Percentiles rank a stretch among this genome's conserved stretches.
These are phyloP conservation scores for Rugonectria rugulosa DNA, from an alignment of 2,329 filamentous ascomycete species.

Conservation along the genomic window DNA sequence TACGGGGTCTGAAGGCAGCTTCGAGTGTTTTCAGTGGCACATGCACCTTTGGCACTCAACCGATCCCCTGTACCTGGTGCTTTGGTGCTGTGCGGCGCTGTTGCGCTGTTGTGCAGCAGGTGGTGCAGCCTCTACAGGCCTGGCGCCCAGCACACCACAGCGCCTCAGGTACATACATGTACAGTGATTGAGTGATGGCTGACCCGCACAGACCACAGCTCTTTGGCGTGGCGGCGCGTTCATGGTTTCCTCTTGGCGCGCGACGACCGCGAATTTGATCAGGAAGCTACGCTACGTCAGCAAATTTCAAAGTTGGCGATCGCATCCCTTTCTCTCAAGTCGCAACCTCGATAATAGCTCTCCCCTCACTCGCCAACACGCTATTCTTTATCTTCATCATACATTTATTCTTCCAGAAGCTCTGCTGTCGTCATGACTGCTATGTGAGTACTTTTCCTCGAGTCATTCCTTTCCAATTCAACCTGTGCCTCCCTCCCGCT, in stretches of 20 bases:
- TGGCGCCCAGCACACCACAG: no score
- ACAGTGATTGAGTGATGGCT: constrained; percentile 34
- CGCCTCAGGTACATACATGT: constrained; percentile 20
- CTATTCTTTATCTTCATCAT: not conserved
- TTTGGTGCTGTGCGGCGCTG: not conserved
- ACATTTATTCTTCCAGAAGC: constrained; percentile 1
- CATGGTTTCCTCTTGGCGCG: constrained; percentile 24
- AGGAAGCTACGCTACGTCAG: not conserved
- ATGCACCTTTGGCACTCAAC: not conserved
- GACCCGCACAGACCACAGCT: no score
- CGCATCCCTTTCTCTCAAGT: constrained; percentile 15
- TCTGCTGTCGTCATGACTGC: constrained; percentile 44
- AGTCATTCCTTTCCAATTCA: not conserved
- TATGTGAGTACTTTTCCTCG: constrained; percentile 41
- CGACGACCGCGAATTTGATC: constrained; percentile 18
- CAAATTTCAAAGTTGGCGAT: constrained; percentile 21
- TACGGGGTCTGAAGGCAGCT: not conserved
- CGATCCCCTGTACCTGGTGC: not conserved
- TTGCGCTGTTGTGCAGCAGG: not conserved
- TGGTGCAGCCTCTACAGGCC: no score
- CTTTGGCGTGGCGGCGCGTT: constrained; percentile 12
- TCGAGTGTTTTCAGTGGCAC: constrained; percentile 2
- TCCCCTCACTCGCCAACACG: not conserved
- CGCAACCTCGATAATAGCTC: constrained; percentile 14
- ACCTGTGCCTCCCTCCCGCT: not conserved